A percentile compares a stretch with the other conserved stretches of the same genome.
Evolutionary conservation across 1,139 yeast genomes (phyloP).

Genomic region (Kluyveromyces sp.): DNA sequence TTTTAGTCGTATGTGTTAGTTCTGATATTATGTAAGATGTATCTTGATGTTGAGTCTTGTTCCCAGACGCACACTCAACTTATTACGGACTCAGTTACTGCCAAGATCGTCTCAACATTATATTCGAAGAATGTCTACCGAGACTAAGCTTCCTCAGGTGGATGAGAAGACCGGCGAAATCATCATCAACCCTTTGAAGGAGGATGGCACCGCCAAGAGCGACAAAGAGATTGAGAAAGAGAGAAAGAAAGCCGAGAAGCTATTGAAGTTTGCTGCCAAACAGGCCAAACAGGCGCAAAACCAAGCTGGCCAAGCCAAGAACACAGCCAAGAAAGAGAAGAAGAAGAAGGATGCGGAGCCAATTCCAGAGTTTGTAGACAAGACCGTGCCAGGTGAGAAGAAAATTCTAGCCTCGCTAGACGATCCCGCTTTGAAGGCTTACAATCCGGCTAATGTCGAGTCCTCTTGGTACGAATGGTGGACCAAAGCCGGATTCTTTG

Average conservation of each 20-base stretch:
- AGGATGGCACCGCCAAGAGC: slow-evolving; percentile 42
- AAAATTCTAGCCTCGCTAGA: slow-evolving; percentile 77
- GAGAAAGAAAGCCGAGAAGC: slow-evolving; percentile 91
- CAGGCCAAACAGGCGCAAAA: slow-evolving; percentile 68
- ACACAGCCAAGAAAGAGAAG: slow-evolving; percentile 52
- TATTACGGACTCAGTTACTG: slow-evolving; percentile 6
- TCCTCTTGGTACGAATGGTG: slow-evolving; percentile 99
- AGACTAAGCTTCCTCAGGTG: slow-evolving; percentile 27
- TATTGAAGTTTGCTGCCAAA: slow-evolving; percentile 91
- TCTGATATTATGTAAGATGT: neutral
- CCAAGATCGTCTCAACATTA: slow-evolving; percentile 1
- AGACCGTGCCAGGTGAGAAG: slow-evolving; percentile 84
- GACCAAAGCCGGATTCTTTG: slow-evolving; percentile 79
- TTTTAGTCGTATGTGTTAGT: neutral
- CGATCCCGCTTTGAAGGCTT: slow-evolving; percentile 90
- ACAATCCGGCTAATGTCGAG: slow-evolving; percentile 87
- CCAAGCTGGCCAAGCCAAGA: slow-evolving; percentile 33
- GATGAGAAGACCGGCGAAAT: slow-evolving; percentile 33
- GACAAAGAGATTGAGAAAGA: slow-evolving; percentile 85
- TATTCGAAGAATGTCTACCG: slow-evolving; percentile 12
- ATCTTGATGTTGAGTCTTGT: slow-evolving; percentile 5
- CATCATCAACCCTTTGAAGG: slow-evolving; percentile 33
- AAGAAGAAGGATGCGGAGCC: slow-evolving; percentile 65
- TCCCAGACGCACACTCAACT: slow-evolving; percentile 1
- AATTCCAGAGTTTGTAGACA: slow-evolving; percentile 74